A percentile compares a stretch with the other conserved stretches of the same genome.
phyloP scores from a whole-genome alignment of 169 alveolate species.

The Toxoplasma gondii region DNA sequence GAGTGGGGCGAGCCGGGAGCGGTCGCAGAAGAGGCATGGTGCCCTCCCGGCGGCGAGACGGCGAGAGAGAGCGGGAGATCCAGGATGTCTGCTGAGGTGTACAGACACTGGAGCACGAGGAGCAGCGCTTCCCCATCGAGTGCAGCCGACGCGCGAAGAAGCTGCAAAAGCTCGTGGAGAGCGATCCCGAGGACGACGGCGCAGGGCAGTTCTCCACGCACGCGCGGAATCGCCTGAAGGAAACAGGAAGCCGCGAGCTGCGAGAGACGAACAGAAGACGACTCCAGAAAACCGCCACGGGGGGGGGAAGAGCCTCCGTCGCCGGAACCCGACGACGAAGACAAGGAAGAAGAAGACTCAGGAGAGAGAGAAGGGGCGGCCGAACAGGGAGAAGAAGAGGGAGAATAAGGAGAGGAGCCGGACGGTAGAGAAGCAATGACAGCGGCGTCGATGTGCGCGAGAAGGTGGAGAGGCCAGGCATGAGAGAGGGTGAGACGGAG shows the following conservation, averaged over 20 bases:
- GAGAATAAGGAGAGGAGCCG: too few species aligned
- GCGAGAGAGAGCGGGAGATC: background rate
- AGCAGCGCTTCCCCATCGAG: background rate
- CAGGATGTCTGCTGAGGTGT: constrained; percentile 3
- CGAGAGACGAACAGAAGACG: background rate
- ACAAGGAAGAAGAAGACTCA: too few species aligned
- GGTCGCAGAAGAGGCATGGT: too few species aligned
- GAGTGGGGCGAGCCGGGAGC: too few species aligned
- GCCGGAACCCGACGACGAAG: background rate
- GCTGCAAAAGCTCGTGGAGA: constrained; percentile 14
- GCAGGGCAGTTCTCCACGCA: background rate
- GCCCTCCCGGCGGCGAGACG: background rate
- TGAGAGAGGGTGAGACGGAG: background rate
- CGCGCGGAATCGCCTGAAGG: constrained; percentile 14
- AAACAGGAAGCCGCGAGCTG: background rate
- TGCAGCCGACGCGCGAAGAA: background rate
- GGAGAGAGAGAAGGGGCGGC: too few species aligned
- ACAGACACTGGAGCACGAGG: constrained; percentile 28
- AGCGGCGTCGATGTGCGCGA: background rate
- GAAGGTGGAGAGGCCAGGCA: constrained; percentile 18
- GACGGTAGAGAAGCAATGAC: too few species aligned
- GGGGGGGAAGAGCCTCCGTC: background rate
- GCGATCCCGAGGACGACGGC: constrained; percentile 21
- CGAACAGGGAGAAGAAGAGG: too few species aligned
- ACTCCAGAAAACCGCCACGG: background rate